A percentile compares a stretch with the other conserved stretches of the same genome.
phyloP scores from a whole-genome alignment of 495 filamentous ascomycete genomes.

The Apodospora peruviana region DNA sequence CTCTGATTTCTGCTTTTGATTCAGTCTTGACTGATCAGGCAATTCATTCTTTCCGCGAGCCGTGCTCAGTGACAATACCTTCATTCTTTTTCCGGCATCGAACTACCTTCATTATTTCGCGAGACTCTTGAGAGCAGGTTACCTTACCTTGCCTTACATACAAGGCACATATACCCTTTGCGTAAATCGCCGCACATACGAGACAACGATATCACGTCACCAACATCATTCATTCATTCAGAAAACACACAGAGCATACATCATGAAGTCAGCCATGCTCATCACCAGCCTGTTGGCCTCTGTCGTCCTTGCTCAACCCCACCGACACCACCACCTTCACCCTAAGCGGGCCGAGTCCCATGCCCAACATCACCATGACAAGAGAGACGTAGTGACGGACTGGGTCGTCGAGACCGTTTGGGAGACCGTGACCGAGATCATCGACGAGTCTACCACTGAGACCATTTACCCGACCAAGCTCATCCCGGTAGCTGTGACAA shows the following conservation, averaged over 20 bases:
- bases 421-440: conserved; percentile 42
- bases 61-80: conserved; percentile 5
- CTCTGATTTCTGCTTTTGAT: neutral
- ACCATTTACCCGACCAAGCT: conserved; percentile 26
- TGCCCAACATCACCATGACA: conserved; percentile 30
- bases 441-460: conserved; percentile 38
- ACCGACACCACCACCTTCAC: conserved; percentile 36
- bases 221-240: neutral
- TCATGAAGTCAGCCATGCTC: conserved; percentile 45
- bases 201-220: neutral
- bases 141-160: too few species aligned
- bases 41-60: conserved; percentile 4
- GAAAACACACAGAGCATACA: too few species aligned
- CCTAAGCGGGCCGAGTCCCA: conserved; percentile 30
- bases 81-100: neutral
- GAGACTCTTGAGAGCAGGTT: neutral
- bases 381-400: conserved; percentile 40
- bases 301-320: conserved; percentile 36
- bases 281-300: conserved; percentile 38
- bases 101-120: neutral
- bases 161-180: neutral
- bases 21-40: neutral
- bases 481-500: conserved; percentile 1
- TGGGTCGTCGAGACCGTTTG: conserved; percentile 44
- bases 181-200: neutral